Percentiles rank a stretch among this genome's conserved stretches.
Evolutionary conservation across 768 basidiomycete species (phyloP).

Genomic region (Hygrocybe coccinea): DNA sequence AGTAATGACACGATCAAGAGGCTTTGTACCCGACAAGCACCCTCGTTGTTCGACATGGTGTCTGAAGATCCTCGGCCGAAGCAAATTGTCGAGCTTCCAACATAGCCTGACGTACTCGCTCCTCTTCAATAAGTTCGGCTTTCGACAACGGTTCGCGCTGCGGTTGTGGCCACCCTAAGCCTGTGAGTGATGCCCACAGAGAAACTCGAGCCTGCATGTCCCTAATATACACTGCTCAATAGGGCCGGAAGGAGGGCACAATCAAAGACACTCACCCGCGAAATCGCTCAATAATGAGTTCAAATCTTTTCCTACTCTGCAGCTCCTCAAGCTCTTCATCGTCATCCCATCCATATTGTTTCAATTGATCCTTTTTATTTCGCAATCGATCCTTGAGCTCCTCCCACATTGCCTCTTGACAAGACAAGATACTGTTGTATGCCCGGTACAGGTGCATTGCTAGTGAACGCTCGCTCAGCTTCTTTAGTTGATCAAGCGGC

Average conservation of each 20-base stretch:
- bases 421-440: constrained; percentile 58
- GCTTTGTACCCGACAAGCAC: constrained; percentile 57
- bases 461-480: constrained; percentile 53
- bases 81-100: constrained; percentile 51
- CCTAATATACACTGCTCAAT: constrained; percentile 28
- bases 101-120: constrained; percentile 56
- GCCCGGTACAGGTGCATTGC: constrained; percentile 68
- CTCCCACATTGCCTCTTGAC: constrained; percentile 76
- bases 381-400: constrained; percentile 59
- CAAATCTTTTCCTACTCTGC: constrained; percentile 54
- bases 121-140: constrained; percentile 66
- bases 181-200: constrained; percentile 58
- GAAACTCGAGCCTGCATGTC: constrained; percentile 64
- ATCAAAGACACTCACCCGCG: constrained; percentile 39
- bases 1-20: neutral
- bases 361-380: constrained; percentile 49
- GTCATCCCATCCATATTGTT: constrained; percentile 65
- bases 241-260: neutral
- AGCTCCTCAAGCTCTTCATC: constrained; percentile 57
- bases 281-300: constrained; percentile 54
- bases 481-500: constrained; percentile 39
- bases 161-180: constrained; percentile 56
- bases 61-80: constrained; percentile 47
- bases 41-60: constrained; percentile 55
- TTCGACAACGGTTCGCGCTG: constrained; percentile 59